phyloP scores from a whole-genome alignment of 805 yeast genomes.

The Schwanniomyces vanrijiae region DNA sequence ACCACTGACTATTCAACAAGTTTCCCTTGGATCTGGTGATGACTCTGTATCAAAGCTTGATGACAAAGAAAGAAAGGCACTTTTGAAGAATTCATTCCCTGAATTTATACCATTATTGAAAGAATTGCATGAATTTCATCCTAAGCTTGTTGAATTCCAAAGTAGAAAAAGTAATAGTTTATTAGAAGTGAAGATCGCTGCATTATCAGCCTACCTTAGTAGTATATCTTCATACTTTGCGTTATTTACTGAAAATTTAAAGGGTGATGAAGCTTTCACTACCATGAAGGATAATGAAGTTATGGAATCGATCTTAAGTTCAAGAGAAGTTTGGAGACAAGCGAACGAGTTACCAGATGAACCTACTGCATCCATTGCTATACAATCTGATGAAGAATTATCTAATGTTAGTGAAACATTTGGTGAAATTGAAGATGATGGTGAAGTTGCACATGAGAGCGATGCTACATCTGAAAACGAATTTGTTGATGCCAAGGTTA shows the following conservation, averaged over 20 bases:
- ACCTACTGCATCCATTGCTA: neutral
- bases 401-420: constrained; percentile 6
- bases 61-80: constrained; percentile 48
- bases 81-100: constrained; percentile 68
- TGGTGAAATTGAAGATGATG: constrained; percentile 8
- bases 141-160: constrained; percentile 10
- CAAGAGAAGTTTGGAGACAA: constrained; percentile 88
- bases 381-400: neutral
- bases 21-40: constrained; percentile 40
- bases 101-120: constrained; percentile 77
- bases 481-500: constrained; percentile 17
- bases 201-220: constrained; percentile 78
- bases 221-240: constrained; percentile 79
- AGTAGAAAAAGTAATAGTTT: constrained; percentile 30
- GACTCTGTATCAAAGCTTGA: constrained; percentile 38
- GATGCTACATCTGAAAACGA: constrained; percentile 16
- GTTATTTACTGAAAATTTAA: constrained; percentile 57
- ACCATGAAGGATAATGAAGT: constrained; percentile 83
- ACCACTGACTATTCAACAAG: constrained; percentile 15
- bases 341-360: constrained; percentile 54
- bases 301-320: constrained; percentile 80
- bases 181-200: constrained; percentile 54
- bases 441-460: constrained; percentile 11
- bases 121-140: constrained; percentile 45
- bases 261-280: constrained; percentile 50